Percentiles rank a stretch among this genome's conserved stretches.
phyloP scores from a whole-genome alignment of 352 stramenopile genomes.

The Phytophthora europaea region DNA sequence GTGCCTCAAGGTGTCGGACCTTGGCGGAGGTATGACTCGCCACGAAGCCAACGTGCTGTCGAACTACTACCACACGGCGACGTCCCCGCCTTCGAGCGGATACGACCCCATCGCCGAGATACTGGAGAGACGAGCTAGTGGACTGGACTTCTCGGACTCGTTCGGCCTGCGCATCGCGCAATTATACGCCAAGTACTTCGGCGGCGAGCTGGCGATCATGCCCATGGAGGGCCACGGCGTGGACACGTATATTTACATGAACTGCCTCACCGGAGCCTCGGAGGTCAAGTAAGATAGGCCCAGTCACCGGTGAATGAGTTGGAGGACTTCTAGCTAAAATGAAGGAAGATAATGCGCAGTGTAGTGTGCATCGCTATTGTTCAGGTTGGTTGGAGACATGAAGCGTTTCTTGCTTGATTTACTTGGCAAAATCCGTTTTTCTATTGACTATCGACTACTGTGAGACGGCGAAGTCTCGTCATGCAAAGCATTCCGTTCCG shows the following conservation, averaged over 20 bases:
- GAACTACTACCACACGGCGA: slow-evolving; percentile 64
- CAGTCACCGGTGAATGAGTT: not conserved
- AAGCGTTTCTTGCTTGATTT: slow-evolving; percentile 2
- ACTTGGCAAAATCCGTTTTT: slow-evolving; percentile 14
- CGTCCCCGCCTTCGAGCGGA: slow-evolving; percentile 22
- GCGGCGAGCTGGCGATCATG: slow-evolving; percentile 98
- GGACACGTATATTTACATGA: slow-evolving; percentile 94
- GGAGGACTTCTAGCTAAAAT: slow-evolving; percentile 5
- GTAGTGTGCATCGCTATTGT: slow-evolving; percentile 8
- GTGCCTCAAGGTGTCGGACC: slow-evolving; percentile 86
- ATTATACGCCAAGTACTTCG: slow-evolving; percentile 99
- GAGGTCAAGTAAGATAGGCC: slow-evolving; percentile 69
- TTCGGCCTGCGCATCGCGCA: slow-evolving; percentile 93
- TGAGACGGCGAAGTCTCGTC: not conserved
- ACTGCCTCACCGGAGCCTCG: slow-evolving; percentile 79
- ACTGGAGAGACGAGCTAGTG: slow-evolving; percentile 72
- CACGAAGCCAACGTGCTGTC: slow-evolving; percentile 74
- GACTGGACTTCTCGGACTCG: slow-evolving; percentile 77
- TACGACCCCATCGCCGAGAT: slow-evolving; percentile 82
- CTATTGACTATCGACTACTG: not conserved
- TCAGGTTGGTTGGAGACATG: not conserved
- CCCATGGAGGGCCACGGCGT: slow-evolving; percentile 99
- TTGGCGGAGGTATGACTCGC: slow-evolving; percentile 80
- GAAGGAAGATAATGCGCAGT: slow-evolving; percentile 17
- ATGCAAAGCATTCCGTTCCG: slow-evolving; percentile 42